phyloP scores from a whole-genome alignment of 805 yeast genomes.

The Hanseniaspora pseudoguilliermondii region DNA sequence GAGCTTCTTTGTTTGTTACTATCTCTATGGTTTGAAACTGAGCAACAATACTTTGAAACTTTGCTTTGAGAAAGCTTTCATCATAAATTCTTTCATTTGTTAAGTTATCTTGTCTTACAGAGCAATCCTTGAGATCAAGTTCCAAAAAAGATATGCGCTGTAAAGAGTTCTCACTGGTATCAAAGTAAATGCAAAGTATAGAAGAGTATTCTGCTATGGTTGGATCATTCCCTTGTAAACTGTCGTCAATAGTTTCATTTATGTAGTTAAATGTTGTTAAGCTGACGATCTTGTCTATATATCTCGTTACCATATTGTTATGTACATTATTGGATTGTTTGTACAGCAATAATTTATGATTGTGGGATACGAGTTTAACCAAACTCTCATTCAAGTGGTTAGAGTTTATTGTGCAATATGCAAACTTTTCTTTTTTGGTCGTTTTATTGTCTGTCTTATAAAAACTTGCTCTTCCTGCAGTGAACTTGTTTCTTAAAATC shows the following conservation, averaged over 20 bases:
- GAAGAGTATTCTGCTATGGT: neutral
- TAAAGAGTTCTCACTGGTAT: neutral
- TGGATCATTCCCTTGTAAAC: neutral
- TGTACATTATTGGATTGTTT: neutral
- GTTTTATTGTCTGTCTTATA: conserved; percentile 32
- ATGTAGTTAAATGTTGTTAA: neutral
- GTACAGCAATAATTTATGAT: neutral
- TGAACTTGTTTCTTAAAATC: conserved; percentile 54
- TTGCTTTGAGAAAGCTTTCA: neutral
- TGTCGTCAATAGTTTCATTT: neutral
- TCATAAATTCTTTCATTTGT: neutral
- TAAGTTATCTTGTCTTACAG: neutral
- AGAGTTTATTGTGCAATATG: conserved; percentile 23
- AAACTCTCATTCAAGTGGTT: conserved; percentile 28
- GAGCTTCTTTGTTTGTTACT: conserved; percentile 30
- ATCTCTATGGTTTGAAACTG: conserved; percentile 66
- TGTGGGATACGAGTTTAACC: neutral
- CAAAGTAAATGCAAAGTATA: neutral
- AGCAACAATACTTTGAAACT: conserved; percentile 26
- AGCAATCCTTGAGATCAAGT: neutral
- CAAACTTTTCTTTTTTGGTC: neutral
- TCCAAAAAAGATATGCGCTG: neutral
- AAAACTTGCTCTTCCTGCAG: conserved; percentile 47
- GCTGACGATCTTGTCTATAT: neutral
- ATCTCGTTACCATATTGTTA: neutral